Evolutionary conservation across 2,329 filamentous ascomycete species (phyloP), one percentile per base, ranked within the genome.

Genomic region (Penicillium griseofulvum): DNA sequence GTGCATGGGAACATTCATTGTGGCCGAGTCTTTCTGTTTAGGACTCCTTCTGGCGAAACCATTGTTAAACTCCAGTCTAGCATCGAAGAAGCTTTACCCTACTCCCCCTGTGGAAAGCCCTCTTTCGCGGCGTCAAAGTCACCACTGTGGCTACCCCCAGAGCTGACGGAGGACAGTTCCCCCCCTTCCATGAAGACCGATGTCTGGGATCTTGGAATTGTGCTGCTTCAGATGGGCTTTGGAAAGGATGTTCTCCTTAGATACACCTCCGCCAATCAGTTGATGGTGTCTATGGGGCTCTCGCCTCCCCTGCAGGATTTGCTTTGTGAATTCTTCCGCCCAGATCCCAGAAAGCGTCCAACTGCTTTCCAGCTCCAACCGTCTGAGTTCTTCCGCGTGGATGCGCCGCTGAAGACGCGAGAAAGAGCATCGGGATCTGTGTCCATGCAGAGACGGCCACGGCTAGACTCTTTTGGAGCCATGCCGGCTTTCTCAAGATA

Each of bases 171-270:
- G 56, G 87, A 83, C 28, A 81, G 81, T 29, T 79, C 68, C 33
- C 68, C 71, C 36, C 71, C 72, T 49, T 88, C 71, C 80, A 87
- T 75, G 65, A 96, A 96, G 71, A 90, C 91, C 0, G 94, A 97
- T 70, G 84, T 97, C 9, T 99, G 94, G 94, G 90, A 97, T 62
- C 86, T 99, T 65, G 94, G 94, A 5, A 85, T 97, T 29, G 83
- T 97, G 5, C 89, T 97, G 64, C 74, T 96, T 37, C 93, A 99
- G 71, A 97, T 97, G 91, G 83, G 94, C 4, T 93, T 97, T 70
- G 94, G 94, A 2, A 80, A 91, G 33, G 85, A 91, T 61, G 83
- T 91, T 7, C 80, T 88, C 17, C 81, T 87, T 56, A 88, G 87
- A 55, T 93, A 94, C 71, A 86, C 87, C 16, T 95, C 91, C 0